Percentiles rank a stretch among this genome's conserved stretches.
These are phyloP conservation scores for Leucosporidium yakuticum DNA, from an alignment of 768 basidiomycete genomes.

Conservation along the genomic window DNA sequence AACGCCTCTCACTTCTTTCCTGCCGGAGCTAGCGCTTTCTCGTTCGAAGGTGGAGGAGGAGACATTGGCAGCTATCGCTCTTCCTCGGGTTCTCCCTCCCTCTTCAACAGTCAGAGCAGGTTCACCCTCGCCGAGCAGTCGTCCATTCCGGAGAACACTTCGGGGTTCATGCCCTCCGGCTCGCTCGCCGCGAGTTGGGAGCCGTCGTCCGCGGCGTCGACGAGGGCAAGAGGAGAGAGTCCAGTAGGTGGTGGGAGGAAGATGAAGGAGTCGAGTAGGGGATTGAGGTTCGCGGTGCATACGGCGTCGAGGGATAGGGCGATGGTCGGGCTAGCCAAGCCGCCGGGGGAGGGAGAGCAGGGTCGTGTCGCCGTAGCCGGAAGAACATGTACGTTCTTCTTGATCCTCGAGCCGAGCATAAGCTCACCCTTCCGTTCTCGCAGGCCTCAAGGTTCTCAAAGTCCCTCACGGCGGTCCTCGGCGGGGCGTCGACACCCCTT, in stretches of 20 bases:
- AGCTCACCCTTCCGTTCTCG: neutral
- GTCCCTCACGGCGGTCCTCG: constrained; percentile 20
- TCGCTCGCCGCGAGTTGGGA: no score
- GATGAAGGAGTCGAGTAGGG: constrained; percentile 14
- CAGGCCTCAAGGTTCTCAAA: constrained; percentile 24
- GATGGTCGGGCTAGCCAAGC: constrained; percentile 29
- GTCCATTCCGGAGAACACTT: no score
- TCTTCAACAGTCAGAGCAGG: no score
- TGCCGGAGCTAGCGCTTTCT: constrained; percentile 22
- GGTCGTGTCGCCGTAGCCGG: constrained; percentile 30
- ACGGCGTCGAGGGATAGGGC: constrained; percentile 18
- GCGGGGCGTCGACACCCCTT: neutral
- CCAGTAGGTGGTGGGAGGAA: constrained; percentile 19
- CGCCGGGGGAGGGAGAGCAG: constrained; percentile 5
- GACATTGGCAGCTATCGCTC: no score
- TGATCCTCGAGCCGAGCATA: neutral
- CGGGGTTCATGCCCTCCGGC: no score
- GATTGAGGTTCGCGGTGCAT: constrained; percentile 9
- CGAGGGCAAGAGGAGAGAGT: neutral
- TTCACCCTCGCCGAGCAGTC: no score
- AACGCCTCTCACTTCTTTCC: constrained; percentile 27
- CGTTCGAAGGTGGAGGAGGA: constrained; percentile 18
- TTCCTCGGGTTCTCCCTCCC: no score
- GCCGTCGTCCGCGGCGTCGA: neutral
- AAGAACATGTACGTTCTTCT: constrained; percentile 13